These are phyloP conservation scores for Nyctanthes arbortristis DNA, from an alignment of 257 asterid genomes.

Conservation along the genomic window DNA sequence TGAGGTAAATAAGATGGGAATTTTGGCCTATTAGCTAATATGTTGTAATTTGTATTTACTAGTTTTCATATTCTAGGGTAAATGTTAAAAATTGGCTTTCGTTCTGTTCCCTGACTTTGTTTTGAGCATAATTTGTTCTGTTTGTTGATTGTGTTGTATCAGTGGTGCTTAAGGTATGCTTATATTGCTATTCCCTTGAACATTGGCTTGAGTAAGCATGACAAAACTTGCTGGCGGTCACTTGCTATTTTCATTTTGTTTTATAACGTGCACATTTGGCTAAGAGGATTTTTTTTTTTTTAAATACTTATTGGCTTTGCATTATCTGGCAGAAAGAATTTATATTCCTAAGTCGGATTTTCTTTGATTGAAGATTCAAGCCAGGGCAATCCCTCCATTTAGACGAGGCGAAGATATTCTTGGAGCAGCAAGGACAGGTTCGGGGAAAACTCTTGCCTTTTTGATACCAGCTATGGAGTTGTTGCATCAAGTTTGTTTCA, in stretches of 20 bases:
- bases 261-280: background rate
- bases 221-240: background rate
- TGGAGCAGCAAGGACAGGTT: constrained; percentile 99
- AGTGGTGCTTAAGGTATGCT: background rate
- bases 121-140: background rate
- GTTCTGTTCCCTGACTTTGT: background rate
- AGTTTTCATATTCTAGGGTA: background rate
- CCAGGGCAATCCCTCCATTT: constrained; percentile 83
- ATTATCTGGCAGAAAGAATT: background rate
- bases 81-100: background rate
- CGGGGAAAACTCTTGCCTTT: constrained; percentile 96
- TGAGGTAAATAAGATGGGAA: constrained; percentile 49
- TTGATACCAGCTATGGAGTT: constrained; percentile 87
- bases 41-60: background rate
- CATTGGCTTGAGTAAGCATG: background rate
- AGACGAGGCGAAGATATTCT: constrained; percentile 87
- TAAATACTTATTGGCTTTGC: constrained; percentile 6
- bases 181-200: background rate
- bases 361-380: constrained; percentile 68
- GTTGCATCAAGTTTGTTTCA: constrained; percentile 47
- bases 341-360: background rate
- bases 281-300: background rate
- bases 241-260: background rate
- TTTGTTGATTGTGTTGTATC: background rate
- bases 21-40: background rate